phyloP scores from a whole-genome alignment of 495 filamentous ascomycete species.

The Friedmanniomyces endolithicus region DNA sequence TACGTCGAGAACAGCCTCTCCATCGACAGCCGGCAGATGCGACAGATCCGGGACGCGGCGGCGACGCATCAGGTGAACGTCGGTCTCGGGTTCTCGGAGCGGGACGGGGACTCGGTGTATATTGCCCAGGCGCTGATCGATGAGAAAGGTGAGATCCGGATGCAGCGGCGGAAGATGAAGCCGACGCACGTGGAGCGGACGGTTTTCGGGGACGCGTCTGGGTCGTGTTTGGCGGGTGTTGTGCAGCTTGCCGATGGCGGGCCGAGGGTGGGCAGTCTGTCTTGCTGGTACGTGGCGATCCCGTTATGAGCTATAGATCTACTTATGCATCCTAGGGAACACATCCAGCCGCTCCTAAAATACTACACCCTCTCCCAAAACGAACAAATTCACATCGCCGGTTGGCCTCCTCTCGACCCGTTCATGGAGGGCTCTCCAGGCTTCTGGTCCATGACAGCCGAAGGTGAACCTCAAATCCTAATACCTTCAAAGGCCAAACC shows the following conservation, averaged over 20 bases:
- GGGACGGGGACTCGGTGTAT: constrained; percentile 37
- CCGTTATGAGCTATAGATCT: neutral
- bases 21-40: constrained; percentile 38
- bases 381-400: constrained; percentile 45
- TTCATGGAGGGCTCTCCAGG: constrained; percentile 3
- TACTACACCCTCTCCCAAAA: constrained; percentile 41
- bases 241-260: constrained; percentile 36
- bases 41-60: constrained; percentile 33
- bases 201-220: constrained; percentile 44
- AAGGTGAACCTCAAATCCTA: constrained; percentile 24
- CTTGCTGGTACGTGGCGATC: constrained; percentile 30
- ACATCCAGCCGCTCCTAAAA: constrained; percentile 48
- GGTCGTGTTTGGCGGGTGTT: constrained; percentile 34
- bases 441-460: constrained; percentile 30
- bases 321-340: constrained; percentile 31
- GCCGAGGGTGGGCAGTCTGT: constrained; percentile 19
- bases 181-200: constrained; percentile 52
- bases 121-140: constrained; percentile 45
- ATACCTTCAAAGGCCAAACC: too few species aligned
- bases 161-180: constrained; percentile 45
- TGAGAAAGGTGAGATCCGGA: constrained; percentile 34
- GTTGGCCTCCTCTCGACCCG: constrained; percentile 38
- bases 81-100: constrained; percentile 43
- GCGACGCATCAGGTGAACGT: constrained; percentile 37
- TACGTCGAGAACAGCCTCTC: constrained; percentile 43